Conservation (phyloP, 2,329 filamentous ascomycete species). For the Thelonectria blattea region DNA sequence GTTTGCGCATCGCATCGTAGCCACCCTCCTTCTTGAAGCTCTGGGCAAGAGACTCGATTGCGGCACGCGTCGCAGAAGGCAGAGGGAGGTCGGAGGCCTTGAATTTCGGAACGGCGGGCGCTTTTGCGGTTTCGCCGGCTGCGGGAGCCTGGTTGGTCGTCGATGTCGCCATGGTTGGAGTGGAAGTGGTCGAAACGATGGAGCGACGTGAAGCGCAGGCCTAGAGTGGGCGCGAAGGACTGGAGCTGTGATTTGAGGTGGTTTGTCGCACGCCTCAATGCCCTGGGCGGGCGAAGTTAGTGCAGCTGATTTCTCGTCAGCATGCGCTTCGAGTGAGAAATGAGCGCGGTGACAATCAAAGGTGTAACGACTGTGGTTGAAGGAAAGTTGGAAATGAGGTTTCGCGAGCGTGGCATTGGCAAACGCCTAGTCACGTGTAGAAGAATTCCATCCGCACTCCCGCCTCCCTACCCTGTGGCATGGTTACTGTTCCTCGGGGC, state of each 20-base stretch:
- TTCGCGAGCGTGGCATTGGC: slow-evolving; percentile 27
- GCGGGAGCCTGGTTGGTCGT: slow-evolving; percentile 30
- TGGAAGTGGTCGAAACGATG: slow-evolving; percentile 7
- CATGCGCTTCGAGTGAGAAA: slow-evolving; percentile 2
- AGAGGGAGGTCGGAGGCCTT: slow-evolving; percentile 79
- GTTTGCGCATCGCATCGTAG: slow-evolving; percentile 78
- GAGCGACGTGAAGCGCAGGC: slow-evolving; percentile 21
- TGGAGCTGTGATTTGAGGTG: not conserved
- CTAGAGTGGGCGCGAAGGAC: slow-evolving; percentile 21
- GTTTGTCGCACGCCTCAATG: slow-evolving; percentile 25
- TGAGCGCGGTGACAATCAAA: not conserved
- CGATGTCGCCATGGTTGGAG: slow-evolving; percentile 36
- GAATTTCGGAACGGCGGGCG: slow-evolving; percentile 54
- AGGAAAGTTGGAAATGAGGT: slow-evolving; percentile 11
- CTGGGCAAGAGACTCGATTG: slow-evolving; percentile 78
- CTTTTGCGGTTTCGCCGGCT: slow-evolving; percentile 23
- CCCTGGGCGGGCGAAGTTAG: not conserved
- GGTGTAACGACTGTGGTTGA: slow-evolving; percentile 13
- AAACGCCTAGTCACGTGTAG: slow-evolving; percentile 39
- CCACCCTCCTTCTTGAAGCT: slow-evolving; percentile 87
- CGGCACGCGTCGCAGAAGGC: slow-evolving; percentile 72
- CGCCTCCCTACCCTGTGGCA: slow-evolving; percentile 26
- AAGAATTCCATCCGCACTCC: not conserved
- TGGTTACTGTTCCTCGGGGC: not conserved
- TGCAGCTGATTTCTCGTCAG: not conserved